Evolutionary conservation across 495 filamentous ascomycete species (phyloP).

Genomic region (Neurospora sp.): DNA sequence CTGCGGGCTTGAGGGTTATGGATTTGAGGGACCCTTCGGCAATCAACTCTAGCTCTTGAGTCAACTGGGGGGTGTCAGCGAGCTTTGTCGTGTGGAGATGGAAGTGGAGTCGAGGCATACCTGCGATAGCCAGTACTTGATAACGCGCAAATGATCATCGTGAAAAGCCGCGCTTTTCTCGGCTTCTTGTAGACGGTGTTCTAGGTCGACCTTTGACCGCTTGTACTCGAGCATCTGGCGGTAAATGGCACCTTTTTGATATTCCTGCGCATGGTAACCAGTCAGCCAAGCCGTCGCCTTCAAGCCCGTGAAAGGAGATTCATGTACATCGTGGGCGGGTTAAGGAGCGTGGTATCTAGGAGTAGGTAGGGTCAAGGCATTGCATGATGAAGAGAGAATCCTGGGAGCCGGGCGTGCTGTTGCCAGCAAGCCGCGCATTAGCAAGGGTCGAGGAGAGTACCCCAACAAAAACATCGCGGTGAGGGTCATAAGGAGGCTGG

Average conservation of each 20-base stretch:
- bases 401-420: constrained; percentile 27
- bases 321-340: constrained; percentile 19
- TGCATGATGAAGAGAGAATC: constrained; percentile 14
- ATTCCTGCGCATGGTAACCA: constrained; percentile 48
- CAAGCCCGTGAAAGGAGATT: constrained; percentile 11
- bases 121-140: constrained; percentile 89
- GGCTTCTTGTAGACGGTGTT: constrained; percentile 63
- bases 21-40: constrained; percentile 40
- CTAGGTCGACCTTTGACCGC: constrained; percentile 69
- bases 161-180: constrained; percentile 66
- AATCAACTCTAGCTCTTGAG: constrained; percentile 76
- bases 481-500: constrained; percentile 9
- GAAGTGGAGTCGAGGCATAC: constrained; percentile 38
- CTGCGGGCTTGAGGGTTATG: constrained; percentile 28
- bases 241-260: constrained; percentile 94
- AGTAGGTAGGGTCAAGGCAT: constrained; percentile 9
- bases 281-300: constrained; percentile 25
- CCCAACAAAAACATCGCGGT: constrained; percentile 16
- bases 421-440: constrained; percentile 39
- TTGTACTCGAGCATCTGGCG: constrained; percentile 98
- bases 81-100: constrained; percentile 12
- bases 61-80: constrained; percentile 47
- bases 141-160: constrained; percentile 81
- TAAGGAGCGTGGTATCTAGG: constrained; percentile 11
- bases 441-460: constrained; percentile 30